Base-by-base conservation (phyloP, 2,329 filamentous ascomycete species). In the Clathrospora elynae region DNA sequence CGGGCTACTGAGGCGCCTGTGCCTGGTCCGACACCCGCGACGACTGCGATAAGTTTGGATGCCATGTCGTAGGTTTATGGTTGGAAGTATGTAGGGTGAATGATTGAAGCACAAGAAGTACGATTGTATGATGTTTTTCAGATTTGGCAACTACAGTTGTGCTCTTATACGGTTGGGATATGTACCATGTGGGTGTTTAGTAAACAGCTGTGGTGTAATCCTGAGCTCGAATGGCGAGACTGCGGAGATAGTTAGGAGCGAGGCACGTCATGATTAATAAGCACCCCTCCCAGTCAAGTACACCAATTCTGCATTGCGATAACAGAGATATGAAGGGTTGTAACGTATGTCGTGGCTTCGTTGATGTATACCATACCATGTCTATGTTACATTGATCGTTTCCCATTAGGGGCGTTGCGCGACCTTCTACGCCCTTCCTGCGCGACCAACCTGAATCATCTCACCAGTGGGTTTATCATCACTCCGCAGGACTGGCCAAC, bases 371-470 rank as follows among this genome's bases (percentile, higher is more conserved):
- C n/a, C n/a, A n/a, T 30, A 14, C 26, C 28, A 30, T 39, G 17
- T 17, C 20, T 41, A 42, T n/a, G n/a, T n/a, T 50, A 31, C 38
- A 33, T 16, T 32, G 25, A 11, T 43, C 46, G n/a, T 50, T 35
- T 33, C 30, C 48, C 37, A 31, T 47, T 31, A 39, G 12, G 6
- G 14, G 19, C 35, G 10, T 12, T 28, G 20, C 13, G 12, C 18
- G 8, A 19, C 3, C 18, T 12, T 29, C 14, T 55, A 68, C n/a
- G 64, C 67, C 25, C 53, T 56, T 33, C 63, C 90, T 35, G 93
- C 90, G 53, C 84, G 80, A 10, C 93, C 93, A 52, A 95, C 79
- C 73, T 99, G 93, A 53, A 97, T 83, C 59, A 96, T 95, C 74
- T 95, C 87, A 2, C 84, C 84, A 3, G 81, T 83, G 55, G 75